Base-by-base conservation (phyloP, 2,329 filamentous ascomycete species). In the Claviceps spartinae region DNA sequence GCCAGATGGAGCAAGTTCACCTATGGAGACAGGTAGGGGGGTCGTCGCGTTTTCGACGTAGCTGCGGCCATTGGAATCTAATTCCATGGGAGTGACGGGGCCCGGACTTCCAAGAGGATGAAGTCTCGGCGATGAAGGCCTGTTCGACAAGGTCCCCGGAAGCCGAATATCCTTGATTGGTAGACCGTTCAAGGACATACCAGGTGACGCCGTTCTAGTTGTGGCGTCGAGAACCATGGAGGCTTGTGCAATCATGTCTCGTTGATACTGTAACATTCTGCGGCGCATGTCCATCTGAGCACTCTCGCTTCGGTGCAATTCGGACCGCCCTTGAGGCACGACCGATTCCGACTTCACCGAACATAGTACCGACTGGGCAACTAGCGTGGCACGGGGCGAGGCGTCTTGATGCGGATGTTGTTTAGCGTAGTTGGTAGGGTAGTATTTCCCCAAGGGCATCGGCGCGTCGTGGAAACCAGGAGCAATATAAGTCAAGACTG, bases 371-470 rank as follows among this genome's bases (percentile, higher is more conserved):
- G 60, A 53, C 42, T 62, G 57, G 5, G 63, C 57, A 30, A 61
- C 55, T n/a, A 56, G 54, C 13, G 45, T 26, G n/a, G 55, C 59
- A 16, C 56, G 60, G 5, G 57, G 43, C n/a, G 53, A 16, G 18
- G 49, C 30, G 20, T 51, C 20, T 40, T 7, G 56, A 56, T 20
- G 55, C 62, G 49, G 52, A 13, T 58, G 52, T 11, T 54, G 49
- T 30, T 66, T 68, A 57, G 79, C 76, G 58, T 80, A 82, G 63
- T 82, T 82, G 26, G 77, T 74, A 0, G 79, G 79, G 54, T 82
- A 81, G 58, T 82, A 83, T 64, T 82, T 82, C 24, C 79, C 79
- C 65, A 80, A 69, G 0, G 78, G 76, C 36, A 79, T 64, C 4
- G 70, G 64, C 38, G 64, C 69, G 40, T 72, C 71, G 48, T 74